Evolutionary conservation across 768 basidiomycete species (phyloP), one percentile per base, ranked within the genome.

Genomic region (Xerocomellus intermedius): DNA sequence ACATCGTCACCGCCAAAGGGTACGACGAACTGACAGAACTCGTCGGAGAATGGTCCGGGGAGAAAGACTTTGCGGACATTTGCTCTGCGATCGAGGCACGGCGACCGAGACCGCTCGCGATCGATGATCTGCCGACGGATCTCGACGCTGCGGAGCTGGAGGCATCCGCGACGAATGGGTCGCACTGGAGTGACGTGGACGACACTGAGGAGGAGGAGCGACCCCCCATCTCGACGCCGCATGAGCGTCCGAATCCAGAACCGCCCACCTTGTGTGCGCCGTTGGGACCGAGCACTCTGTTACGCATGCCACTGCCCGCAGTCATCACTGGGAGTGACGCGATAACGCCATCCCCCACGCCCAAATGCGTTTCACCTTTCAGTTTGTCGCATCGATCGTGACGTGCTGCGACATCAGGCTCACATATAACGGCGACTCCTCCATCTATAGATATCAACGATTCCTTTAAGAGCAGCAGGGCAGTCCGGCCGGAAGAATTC

Each of bases 1-100:
- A 69, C 0, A 68, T 94, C 30, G 70, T 81, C 21, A 73, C 77
- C 48, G 82, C 87, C 26, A 94, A 93, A 62, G 71, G 73, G n/a
- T 94, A 75, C 64, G 79, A 80, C 9, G 79, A 77, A 19, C 64
- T 88, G 60, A 75, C 74, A 0, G 74, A 77, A 13, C 59, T 83
- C 5, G 80, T 82, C 13, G 83, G 79, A 8, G 61, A 68, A 5
- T 82, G 80, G 79, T 79, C 79, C 2, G 88, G 87, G 16, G 81
- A 84, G 60, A 73, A 80, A 35, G 87, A 89, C 47, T 80, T 88
- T 54, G 67, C 72, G 8, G 76, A 80, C 9, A 81, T 89, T 24
- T 75, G 79, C 22, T 60, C 76, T 38, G 75, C 77, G 1, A 82
- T 90, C 48, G 56, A 65, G 32, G 21, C 61, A 16, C 67, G 69